Base-by-base conservation (phyloP, 2,329 filamentous ascomycete species). In the Aspergillus carbonarius region DNA sequence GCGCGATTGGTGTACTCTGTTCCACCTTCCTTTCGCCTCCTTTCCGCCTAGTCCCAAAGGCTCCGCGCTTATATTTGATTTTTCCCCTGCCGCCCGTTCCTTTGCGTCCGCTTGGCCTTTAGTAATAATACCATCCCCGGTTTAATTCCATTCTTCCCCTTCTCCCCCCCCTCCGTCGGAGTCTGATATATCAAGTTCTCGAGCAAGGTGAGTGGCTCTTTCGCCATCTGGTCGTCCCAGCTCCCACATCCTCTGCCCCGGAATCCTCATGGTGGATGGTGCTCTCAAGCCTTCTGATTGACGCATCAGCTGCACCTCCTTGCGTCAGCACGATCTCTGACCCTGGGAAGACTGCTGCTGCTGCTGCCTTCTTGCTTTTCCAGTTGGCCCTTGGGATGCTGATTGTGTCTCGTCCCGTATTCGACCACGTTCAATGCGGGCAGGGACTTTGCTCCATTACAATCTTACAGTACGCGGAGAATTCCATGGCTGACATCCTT, bases 1-100 rank as follows among this genome's bases (percentile, higher is more conserved):
- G 30, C 52, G 30, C 30, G 17, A 56, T 60, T 56, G 58, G 57
- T 60, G 50, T 61, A 53, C 42, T 37, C 57, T 55, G 42, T 59
- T 62, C 59, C 60, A 63, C 54, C 57, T 54, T 62, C 56, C 59
- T 65, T 60, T 64, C 55, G 60, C 60, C 63, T 63, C 60, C 63
- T 63, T 65, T 63, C 63, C 34, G 47, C 60, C 61, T 60, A 61
- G 60, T 57, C 57, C 57, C 40, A 40, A 39, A 57, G 51, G 55
- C 59, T 55, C 37, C 58, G 57, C 62, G 59, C 60, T 60, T 54
- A 58, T 57, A 55, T 60, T 56, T 47, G 54, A 59, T 55, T 60
- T 61, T 60, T 60, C 57, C 55, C 62, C 62, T 63, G 44, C 60
- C 53, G 50, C 49, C 60, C 56, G 46, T 47, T 57, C 54, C 47